A percentile compares a stretch with the other conserved stretches of the same genome.
Evolutionary conservation across 352 stramenopile species (phyloP).

Genomic region (Blastocystis sp.): DNA sequence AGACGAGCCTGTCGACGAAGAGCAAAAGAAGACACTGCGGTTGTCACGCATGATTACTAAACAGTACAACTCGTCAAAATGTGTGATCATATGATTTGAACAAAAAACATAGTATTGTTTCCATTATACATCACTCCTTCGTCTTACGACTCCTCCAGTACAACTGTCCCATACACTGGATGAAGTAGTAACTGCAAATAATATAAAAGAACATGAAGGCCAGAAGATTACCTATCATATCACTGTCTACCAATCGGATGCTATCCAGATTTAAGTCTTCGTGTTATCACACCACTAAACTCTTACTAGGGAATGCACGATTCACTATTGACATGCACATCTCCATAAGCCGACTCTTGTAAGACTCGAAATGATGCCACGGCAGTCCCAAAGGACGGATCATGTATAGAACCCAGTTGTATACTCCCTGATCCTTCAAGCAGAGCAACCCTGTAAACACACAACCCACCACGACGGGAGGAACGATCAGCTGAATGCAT

Average conservation of each 20-base stretch:
- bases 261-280: constrained; percentile 1
- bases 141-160: background rate
- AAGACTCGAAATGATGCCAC: background rate
- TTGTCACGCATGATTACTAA: background rate
- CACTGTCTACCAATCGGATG: background rate
- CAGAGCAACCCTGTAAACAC: background rate
- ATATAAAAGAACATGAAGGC: background rate
- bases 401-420: background rate
- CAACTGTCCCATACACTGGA: constrained; percentile 17
- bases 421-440: background rate
- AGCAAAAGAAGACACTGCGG: background rate
- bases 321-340: background rate
- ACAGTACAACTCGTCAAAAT: background rate
- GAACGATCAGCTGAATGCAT: background rate
- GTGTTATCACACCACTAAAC: background rate
- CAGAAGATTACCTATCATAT: background rate
- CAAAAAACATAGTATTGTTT: background rate
- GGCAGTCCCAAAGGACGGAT: background rate
- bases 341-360: background rate
- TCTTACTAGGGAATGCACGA: background rate
- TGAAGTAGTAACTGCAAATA: constrained; percentile 20
- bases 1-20: background rate
- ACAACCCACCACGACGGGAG: background rate
- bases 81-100: background rate
- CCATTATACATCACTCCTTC: background rate